Conservation (phyloP, 2,329 filamentous ascomycete species). For the Orbilia oligospora region DNA sequence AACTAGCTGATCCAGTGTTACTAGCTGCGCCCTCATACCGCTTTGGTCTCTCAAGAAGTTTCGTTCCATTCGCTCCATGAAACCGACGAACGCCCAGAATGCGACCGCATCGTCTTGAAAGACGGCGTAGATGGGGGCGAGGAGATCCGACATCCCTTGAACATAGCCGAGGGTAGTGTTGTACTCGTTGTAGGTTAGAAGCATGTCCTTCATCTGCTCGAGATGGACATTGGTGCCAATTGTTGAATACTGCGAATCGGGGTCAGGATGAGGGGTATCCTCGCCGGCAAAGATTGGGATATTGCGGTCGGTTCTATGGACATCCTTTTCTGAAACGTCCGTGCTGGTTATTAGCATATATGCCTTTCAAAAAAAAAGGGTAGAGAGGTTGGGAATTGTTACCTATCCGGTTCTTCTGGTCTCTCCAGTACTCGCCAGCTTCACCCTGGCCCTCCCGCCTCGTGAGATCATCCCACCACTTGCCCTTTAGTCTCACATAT, state of each 20-base stretch:
- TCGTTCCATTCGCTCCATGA: conserved; percentile 98
- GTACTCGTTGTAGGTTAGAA: conserved; percentile 98
- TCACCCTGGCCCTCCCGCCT: conserved; percentile 75
- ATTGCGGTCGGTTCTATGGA: conserved; percentile 94
- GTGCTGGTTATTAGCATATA: conserved; percentile 26
- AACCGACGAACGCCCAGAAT: conserved; percentile 95
- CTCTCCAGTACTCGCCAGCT: conserved; percentile 94
- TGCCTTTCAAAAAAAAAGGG: conserved; percentile 13
- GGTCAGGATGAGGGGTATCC: conserved; percentile 95
- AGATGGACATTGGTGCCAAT: conserved; percentile 96
- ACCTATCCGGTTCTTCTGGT: conserved; percentile 95
- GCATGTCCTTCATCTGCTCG: conserved; percentile 99
- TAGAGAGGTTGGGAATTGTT: conserved; percentile 67
- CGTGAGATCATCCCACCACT: conserved; percentile 96
- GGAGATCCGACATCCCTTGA: conserved; percentile 97
- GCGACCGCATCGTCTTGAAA: conserved; percentile 97
- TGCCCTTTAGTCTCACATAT: conserved; percentile 91
- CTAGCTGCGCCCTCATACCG: conserved; percentile 92
- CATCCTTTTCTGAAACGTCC: conserved; percentile 85
- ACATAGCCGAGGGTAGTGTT: conserved; percentile 97
- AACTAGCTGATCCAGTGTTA: conserved; percentile 92
- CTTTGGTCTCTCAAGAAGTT: conserved; percentile 97
- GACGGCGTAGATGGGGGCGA: conserved; percentile 95
- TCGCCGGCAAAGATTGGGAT: conserved; percentile 97
- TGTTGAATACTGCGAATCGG: conserved; percentile 92